Conservation (phyloP, 495 filamentous ascomycete species). For the Xylaria sp. region DNA sequence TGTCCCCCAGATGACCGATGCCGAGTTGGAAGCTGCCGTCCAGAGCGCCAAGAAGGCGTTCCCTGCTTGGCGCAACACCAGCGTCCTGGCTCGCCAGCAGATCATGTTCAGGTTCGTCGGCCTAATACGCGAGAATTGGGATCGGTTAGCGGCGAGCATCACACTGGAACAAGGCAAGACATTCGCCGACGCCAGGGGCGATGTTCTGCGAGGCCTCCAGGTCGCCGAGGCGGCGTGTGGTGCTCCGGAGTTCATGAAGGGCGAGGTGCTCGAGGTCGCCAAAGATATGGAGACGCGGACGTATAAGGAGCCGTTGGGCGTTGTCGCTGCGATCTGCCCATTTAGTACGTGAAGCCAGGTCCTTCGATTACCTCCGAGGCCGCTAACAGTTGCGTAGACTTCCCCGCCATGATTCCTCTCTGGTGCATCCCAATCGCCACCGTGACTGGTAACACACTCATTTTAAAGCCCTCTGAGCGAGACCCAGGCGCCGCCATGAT, state of each 20-base stretch:
- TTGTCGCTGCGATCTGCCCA: constrained; percentile 96
- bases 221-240: constrained; percentile 96
- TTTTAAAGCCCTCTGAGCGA: constrained; percentile 97
- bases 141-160: constrained; percentile 92
- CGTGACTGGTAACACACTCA: constrained; percentile 89
- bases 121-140: constrained; percentile 94
- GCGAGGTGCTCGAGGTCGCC: constrained; percentile 93
- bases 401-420: constrained; percentile 98
- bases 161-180: constrained; percentile 99
- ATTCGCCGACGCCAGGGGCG: constrained; percentile 91
- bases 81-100: constrained; percentile 85
- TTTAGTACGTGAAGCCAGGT: constrained; percentile 77
- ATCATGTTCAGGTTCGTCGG: constrained; percentile 96
- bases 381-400: constrained; percentile 65
- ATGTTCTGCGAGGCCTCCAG: constrained; percentile 94
- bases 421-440: constrained; percentile 97
- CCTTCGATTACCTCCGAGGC: not conserved
- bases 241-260: constrained; percentile 91
- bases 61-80: constrained; percentile 82
- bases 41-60: constrained; percentile 90
- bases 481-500: constrained; percentile 99
- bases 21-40: constrained; percentile 86
- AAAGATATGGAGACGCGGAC: constrained; percentile 99
- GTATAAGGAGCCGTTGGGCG: constrained; percentile 90
- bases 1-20: constrained; percentile 94